phyloP scores from a whole-genome alignment of 2,329 filamentous ascomycete genomes.

The Alternaria brassicae region DNA sequence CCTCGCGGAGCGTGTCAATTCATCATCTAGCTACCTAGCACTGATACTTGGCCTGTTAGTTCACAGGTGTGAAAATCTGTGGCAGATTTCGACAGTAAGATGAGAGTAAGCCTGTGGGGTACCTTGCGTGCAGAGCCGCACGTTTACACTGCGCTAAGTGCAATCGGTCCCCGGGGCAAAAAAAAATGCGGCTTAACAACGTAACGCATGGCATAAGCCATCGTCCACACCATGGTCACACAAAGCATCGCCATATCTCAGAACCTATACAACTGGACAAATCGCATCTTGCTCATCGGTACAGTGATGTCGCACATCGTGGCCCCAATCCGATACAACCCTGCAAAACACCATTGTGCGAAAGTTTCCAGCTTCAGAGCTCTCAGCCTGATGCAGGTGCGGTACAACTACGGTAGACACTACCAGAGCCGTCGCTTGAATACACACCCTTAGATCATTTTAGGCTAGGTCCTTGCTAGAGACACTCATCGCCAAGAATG shows the following conservation, averaged over 20 bases:
- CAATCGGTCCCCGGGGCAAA: neutral
- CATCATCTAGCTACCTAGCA: neutral
- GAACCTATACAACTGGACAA: neutral
- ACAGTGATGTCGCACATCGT: neutral
- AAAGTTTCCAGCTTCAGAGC: neutral
- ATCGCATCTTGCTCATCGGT: neutral
- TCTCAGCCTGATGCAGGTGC: neutral
- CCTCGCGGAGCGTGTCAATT: neutral
- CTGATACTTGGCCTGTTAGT: neutral
- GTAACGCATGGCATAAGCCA: neutral
- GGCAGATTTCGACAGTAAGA: neutral
- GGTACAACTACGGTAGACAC: too few species aligned
- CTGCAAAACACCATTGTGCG: neutral
- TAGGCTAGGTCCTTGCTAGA: neutral
- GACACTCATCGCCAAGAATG: neutral
- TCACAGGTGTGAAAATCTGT: neutral
- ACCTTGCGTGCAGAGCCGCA: neutral
- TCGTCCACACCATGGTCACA: neutral
- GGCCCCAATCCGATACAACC: neutral
- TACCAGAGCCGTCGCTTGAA: too few species aligned
- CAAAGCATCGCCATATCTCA: neutral
- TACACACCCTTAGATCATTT: neutral
- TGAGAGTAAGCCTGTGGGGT: neutral
- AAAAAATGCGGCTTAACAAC: neutral
- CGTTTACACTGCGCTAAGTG: neutral